These are phyloP conservation scores for Xylaria intraflava DNA, from an alignment of 495 filamentous ascomycete species.

Conservation along the genomic window DNA sequence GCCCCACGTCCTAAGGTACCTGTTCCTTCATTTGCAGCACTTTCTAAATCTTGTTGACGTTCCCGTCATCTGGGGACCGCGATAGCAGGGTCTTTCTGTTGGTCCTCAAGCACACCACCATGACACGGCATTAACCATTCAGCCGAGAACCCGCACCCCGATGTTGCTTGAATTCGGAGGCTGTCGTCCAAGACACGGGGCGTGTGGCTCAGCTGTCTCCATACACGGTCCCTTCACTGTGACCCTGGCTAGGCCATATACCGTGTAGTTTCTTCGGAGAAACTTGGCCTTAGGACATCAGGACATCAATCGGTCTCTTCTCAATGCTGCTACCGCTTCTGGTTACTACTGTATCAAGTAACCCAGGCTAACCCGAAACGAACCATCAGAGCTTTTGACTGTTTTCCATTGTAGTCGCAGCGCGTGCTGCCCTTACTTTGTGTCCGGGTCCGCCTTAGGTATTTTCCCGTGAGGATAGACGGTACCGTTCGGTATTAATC, in stretches of 20 bases:
- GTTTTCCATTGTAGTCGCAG: constrained; percentile 28
- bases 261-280: constrained; percentile 34
- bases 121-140: constrained; percentile 50
- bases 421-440: constrained; percentile 38
- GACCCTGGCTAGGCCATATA: constrained; percentile 11
- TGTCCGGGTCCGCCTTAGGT: constrained; percentile 43
- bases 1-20: constrained; percentile 1
- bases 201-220: constrained; percentile 44
- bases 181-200: constrained; percentile 34
- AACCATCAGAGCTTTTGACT: constrained; percentile 8
- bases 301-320: constrained; percentile 28
- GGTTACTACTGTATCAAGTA: constrained; percentile 22
- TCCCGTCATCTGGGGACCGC: constrained; percentile 26
- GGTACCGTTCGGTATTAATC: constrained; percentile 46
- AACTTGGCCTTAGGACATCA: constrained; percentile 30
- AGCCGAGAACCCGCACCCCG: constrained; percentile 43
- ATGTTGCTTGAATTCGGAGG: constrained; percentile 35
- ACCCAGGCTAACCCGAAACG: constrained; percentile 27
- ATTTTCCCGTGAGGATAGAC: constrained; percentile 41
- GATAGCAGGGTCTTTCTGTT: constrained; percentile 35
- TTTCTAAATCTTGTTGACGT: constrained; percentile 21
- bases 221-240: constrained; percentile 30
- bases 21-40: constrained; percentile 16
- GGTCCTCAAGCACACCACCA: constrained; percentile 38
- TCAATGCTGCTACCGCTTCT: constrained; percentile 32